Evolutionary conservation across 139 green algal genomes (phyloP).

Genomic region (Tetradesmus lagerheimii): DNA sequence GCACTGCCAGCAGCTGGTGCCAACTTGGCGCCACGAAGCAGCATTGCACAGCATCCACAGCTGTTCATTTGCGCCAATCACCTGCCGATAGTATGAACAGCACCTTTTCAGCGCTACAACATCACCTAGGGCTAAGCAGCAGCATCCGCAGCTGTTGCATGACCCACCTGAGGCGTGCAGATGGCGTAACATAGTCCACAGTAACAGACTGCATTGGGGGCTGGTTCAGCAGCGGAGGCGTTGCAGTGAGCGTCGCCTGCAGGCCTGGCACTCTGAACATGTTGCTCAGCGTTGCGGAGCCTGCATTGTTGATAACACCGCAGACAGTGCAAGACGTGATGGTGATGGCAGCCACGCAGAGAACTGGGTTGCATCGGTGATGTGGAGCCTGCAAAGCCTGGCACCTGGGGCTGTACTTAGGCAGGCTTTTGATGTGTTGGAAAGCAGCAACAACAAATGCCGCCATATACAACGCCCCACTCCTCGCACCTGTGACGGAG

Average conservation of each 20-base stretch:
- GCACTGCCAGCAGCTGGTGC: no score
- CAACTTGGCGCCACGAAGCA: no score
- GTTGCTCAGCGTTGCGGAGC: background rate
- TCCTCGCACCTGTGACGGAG: slow-evolving; percentile 14
- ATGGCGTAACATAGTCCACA: slow-evolving; percentile 10
- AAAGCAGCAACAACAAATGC: no score
- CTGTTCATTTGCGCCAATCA: no score
- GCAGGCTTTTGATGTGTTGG: no score
- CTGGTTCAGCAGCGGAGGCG: background rate
- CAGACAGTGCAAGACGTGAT: background rate
- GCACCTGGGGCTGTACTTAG: no score
- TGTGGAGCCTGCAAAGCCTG: slow-evolving; percentile 21
- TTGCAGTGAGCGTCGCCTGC: slow-evolving; percentile 15
- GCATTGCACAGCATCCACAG: no score
- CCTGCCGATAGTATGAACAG: no score
- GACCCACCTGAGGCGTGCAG: slow-evolving; percentile 23
- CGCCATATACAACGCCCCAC: no score
- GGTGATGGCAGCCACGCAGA: no score
- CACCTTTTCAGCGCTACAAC: no score
- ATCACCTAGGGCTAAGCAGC: no score
- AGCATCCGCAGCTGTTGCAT: background rate
- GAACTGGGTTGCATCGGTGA: background rate
- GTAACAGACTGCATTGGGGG: background rate
- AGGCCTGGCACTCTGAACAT: slow-evolving; percentile 15
- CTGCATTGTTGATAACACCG: background rate